Evolutionary conservation across 208 protist species (phyloP).

Genomic region (Trypanosoma cruzi): DNA sequence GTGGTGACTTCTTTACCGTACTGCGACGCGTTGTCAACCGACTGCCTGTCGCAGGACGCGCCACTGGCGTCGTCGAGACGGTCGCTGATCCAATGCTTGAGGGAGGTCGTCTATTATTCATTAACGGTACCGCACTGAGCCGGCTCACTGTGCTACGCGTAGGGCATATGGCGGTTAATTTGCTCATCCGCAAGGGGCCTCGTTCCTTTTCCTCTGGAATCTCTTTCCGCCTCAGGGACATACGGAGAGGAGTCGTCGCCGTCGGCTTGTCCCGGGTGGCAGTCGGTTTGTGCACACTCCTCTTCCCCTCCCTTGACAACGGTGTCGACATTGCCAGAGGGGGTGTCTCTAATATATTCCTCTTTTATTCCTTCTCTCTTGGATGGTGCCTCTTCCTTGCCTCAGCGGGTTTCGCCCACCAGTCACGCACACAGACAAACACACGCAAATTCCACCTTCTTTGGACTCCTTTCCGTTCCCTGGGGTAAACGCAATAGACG

Average conservation of each 20-base stretch:
- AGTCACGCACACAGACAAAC: constrained; percentile 17
- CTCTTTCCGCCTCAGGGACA: neutral
- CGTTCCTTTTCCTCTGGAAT: neutral
- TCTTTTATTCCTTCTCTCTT: constrained; percentile 10
- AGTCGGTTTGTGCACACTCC: neutral
- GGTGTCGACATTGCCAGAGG: neutral
- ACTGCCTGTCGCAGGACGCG: neutral
- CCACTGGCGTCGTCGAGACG: neutral
- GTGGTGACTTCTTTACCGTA: neutral
- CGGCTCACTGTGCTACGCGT: neutral
- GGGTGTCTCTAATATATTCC: neutral
- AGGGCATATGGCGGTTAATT: neutral
- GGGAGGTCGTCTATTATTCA: neutral
- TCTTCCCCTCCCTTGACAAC: neutral
- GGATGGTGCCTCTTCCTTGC: neutral
- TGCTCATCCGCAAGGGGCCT: neutral
- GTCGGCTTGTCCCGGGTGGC: neutral
- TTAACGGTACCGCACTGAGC: neutral
- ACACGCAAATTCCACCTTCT: no score
- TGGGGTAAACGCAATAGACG: no score
- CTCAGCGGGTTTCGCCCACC: neutral
- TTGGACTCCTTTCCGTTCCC: no score
- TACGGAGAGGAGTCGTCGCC: neutral
- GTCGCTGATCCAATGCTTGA: neutral
- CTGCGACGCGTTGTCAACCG: neutral